Conservation (phyloP, 495 filamentous ascomycete species). For the Xylaria flabelliformis region DNA sequence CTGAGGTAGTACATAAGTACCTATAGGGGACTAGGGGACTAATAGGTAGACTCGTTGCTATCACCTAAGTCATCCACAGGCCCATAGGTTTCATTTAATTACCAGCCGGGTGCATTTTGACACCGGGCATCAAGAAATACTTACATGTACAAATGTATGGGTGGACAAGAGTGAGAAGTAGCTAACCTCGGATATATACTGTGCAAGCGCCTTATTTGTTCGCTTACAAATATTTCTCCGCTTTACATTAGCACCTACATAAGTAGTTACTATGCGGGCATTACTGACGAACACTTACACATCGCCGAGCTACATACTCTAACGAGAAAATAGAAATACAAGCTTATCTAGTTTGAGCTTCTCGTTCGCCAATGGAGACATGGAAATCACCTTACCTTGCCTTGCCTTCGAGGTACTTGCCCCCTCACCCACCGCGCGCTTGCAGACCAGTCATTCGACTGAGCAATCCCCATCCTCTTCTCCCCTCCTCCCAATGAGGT, state of each 20-base stretch:
- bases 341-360: background rate
- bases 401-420: constrained; percentile 5
- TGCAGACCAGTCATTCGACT: background rate
- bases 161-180: background rate
- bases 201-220: background rate
- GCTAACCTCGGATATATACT: background rate
- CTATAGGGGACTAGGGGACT: background rate
- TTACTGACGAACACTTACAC: constrained; percentile 7
- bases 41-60: background rate
- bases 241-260: background rate
- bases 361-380: background rate
- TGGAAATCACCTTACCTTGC: background rate
- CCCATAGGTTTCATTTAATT: background rate
- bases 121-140: background rate
- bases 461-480: background rate
- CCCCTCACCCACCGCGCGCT: background rate
- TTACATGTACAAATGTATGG: background rate
- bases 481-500: constrained; percentile 8
- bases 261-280: background rate
- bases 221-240: background rate
- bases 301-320: constrained; percentile 7
- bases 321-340: background rate
- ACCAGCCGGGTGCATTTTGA: background rate
- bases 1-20: background rate
- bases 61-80: background rate